Conservation (phyloP, 345 rosid species). For the Punica granatum region DNA sequence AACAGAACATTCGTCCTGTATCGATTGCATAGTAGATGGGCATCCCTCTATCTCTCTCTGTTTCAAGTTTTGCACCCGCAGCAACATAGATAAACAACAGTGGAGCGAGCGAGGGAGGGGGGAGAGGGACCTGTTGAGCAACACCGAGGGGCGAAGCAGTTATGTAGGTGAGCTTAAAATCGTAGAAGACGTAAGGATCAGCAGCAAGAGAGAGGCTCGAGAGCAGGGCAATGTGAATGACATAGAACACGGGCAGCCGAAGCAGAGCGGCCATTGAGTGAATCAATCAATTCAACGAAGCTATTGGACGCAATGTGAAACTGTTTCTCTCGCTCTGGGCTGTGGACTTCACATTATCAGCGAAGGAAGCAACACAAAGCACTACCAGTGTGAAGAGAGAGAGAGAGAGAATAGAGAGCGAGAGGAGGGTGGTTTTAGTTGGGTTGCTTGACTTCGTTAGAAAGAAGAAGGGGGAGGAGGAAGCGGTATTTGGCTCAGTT, state of each 20-base stretch:
- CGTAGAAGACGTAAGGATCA: slow-evolving; percentile 51
- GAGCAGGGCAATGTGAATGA: slow-evolving; percentile 35
- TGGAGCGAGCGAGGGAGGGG: not conserved
- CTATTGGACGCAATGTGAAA: not conserved
- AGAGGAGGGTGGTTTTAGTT: not conserved
- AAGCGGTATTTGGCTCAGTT: not conserved
- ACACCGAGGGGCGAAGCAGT: slow-evolving; percentile 79
- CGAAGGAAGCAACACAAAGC: not conserved
- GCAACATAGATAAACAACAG: not conserved
- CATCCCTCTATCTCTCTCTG: no score
- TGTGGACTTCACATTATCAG: slow-evolving; percentile 5
- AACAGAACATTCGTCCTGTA: not conserved
- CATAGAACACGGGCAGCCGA: slow-evolving; percentile 15
- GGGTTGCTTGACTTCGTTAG: not conserved
- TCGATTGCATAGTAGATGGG: no score
- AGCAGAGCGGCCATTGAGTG: slow-evolving; percentile 10
- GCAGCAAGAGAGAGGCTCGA: slow-evolving; percentile 38
- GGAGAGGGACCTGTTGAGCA: slow-evolving; percentile 62
- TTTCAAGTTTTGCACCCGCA: no score
- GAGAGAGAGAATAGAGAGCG: not conserved
- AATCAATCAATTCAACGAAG: not conserved
- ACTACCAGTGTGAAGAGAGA: not conserved
- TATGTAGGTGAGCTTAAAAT: slow-evolving; percentile 52
- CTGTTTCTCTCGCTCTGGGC: not conserved
- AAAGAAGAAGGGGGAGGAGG: not conserved